Base-by-base conservation (phyloP, 2,329 filamentous ascomycete genomes). In the Diplodia scrobiculata region DNA sequence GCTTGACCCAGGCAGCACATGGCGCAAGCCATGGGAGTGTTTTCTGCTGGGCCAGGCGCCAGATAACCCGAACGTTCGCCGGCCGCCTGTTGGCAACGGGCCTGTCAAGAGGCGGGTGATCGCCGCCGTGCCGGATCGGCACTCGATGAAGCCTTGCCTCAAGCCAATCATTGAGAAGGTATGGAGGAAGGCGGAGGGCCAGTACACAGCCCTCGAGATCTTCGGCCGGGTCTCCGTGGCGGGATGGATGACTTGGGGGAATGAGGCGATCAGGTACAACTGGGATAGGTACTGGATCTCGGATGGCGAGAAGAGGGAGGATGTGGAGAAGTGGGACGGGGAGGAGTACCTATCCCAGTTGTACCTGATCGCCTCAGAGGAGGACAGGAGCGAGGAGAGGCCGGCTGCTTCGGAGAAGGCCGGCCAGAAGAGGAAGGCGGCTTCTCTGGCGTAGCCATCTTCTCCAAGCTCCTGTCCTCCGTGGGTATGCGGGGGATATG, bases 221-320 rank as follows among this genome's bases (percentile, higher is more conserved):
- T 95, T 94, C 78, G 89, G 90, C 1, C 83, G 91, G 66, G 87
- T 89, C 73, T 77, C 92, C 52, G 91, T 90, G 1, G 83, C 86
- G 7, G 89, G 89, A 0, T 94, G 91, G 91, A 90, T 87, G 84
- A 84, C 85, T 32, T 93, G 89, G 90, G 91, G 91, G 2, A 84
- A 92, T 70, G 87, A 94, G 71, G 88, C 86, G 9, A 75, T 91
- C 66, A 85, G 85, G 68, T 92, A 90, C 71, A 91, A 93, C 72
- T 81, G 83, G 67, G 75, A 81, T 6, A 78, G 79, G 6, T 84
- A 80, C 71, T 87, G 85, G 85, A 11, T 21, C n/a, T n/a, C 19
- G 2, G 34, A 51, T 17, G 41, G 38, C 19, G 29, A 32, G 34
- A 21, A 36, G 10, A 36, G 7, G 53, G 21, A 58, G 5, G n/a